Evolutionary conservation across 768 basidiomycete genomes (phyloP).

Genomic region (Tulasnella sp.): DNA sequence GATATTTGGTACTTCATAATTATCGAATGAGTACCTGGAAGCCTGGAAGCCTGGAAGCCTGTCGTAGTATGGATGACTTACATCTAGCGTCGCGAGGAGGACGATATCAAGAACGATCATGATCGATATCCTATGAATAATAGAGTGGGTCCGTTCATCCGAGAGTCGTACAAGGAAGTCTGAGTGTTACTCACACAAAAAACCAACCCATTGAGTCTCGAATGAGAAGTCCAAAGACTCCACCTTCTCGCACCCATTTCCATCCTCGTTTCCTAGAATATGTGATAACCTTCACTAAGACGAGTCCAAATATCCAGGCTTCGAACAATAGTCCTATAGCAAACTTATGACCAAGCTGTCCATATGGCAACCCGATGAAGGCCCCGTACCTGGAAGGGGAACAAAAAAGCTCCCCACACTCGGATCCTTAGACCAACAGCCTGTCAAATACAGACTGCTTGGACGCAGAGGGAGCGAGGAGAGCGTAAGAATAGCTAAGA

Average conservation of each 20-base stretch:
- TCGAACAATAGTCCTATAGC: constrained; percentile 6
- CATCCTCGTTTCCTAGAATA: background rate
- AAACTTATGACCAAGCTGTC: background rate
- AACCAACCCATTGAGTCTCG: constrained; percentile 11
- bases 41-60: no score
- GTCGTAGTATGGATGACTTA: no score
- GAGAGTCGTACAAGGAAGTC: background rate
- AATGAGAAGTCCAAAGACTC: background rate
- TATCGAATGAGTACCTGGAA: no score
- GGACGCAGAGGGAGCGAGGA: background rate
- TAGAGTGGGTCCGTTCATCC: background rate
- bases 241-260: background rate
- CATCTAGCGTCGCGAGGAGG: background rate
- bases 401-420: background rate
- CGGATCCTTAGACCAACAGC: constrained; percentile 7
- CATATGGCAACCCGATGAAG: background rate
- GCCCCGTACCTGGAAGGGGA: constrained; percentile 7
- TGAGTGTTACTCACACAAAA: background rate
- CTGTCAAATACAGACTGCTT: background rate
- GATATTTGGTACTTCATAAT: background rate
- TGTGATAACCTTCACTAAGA: background rate
- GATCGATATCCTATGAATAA: background rate
- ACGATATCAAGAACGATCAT: background rate
- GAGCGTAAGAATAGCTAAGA: background rate
- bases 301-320: constrained; percentile 8